A percentile compares a stretch with the other conserved stretches of the same genome.
Conservation (phyloP, 2,329 filamentous ascomycete genomes). For the Claviceps arundinis region DNA sequence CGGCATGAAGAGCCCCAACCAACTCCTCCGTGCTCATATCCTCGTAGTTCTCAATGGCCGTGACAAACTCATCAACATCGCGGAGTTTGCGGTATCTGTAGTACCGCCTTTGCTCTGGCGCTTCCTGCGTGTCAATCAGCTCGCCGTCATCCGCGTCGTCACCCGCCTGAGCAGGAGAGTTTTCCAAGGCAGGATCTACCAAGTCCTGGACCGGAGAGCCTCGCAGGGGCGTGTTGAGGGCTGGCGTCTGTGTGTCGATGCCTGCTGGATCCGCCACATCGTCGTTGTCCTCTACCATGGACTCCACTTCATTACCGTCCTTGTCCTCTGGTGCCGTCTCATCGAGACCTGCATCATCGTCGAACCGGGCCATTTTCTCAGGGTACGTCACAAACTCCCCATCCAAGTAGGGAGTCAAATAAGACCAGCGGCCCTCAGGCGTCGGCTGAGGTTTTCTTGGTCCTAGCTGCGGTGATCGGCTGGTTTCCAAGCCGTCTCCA, state of each 20-base stretch:
- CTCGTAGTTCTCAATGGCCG: slow-evolving; percentile 36
- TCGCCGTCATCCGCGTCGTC: slow-evolving; percentile 25
- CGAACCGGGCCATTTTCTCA: slow-evolving; percentile 20
- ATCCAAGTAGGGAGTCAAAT: slow-evolving; percentile 27
- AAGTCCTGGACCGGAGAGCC: slow-evolving; percentile 27
- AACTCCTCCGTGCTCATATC: slow-evolving; percentile 34
- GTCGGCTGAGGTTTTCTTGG: slow-evolving; percentile 16
- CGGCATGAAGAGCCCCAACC: slow-evolving; percentile 28
- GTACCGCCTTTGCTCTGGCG: slow-evolving; percentile 14
- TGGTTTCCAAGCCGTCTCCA: neutral
- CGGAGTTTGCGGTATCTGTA: slow-evolving; percentile 38
- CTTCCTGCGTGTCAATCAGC: slow-evolving; percentile 21
- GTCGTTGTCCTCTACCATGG: slow-evolving; percentile 20
- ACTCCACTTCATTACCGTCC: slow-evolving; percentile 15
- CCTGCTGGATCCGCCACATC: slow-evolving; percentile 17
- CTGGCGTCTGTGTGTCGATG: slow-evolving; percentile 22
- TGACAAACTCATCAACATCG: slow-evolving; percentile 34
- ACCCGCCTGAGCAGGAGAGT: slow-evolving; percentile 23
- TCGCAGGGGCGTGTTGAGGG: slow-evolving; percentile 24
- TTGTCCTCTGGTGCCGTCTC: slow-evolving; percentile 19
- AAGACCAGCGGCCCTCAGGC: slow-evolving; percentile 21
- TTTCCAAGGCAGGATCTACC: slow-evolving; percentile 22
- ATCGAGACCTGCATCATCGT: slow-evolving; percentile 19
- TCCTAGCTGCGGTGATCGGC: slow-evolving; percentile 2
- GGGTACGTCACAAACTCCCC: slow-evolving; percentile 26